These are phyloP conservation scores for Petunia hybrid DNA, from an alignment of 305 asterid species.

Conservation along the genomic window DNA sequence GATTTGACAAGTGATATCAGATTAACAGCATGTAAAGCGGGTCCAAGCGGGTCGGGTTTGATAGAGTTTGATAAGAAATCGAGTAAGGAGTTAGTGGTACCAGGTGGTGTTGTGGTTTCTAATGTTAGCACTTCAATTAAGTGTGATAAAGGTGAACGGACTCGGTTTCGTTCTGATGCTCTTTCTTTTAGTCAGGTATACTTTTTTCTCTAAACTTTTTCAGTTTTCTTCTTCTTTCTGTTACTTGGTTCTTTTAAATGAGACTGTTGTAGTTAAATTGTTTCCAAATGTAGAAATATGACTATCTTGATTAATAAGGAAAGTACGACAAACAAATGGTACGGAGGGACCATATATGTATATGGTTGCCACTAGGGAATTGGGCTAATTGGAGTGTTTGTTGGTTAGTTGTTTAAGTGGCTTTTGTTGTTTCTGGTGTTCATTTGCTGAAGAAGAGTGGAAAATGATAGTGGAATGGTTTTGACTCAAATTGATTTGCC, in stretches of 20 bases:
- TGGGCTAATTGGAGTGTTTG: background rate
- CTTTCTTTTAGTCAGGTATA: constrained; percentile 79
- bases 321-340: no score
- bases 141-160: constrained; percentile 98
- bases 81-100: constrained; percentile 67
- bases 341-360: no score
- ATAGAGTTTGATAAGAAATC: constrained; percentile 65
- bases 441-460: background rate
- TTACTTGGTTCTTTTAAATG: background rate
- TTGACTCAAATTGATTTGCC: constrained; percentile 8
- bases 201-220: background rate
- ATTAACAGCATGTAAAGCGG: constrained; percentile 73
- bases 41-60: constrained; percentile 67
- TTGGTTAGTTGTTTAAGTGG: no score
- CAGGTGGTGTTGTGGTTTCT: constrained; percentile 75
- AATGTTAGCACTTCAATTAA: constrained; percentile 69
- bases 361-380: background rate
- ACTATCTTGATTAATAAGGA: no score
- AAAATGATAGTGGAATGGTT: background rate
- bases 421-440: background rate
- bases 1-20: constrained; percentile 80
- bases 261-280: no score
- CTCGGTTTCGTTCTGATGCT: constrained; percentile 87
- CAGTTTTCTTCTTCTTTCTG: background rate
- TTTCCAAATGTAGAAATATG: no score